phyloP scores from a whole-genome alignment of 176 grass and related monocot genomes.

The Saccharum officinarum region DNA sequence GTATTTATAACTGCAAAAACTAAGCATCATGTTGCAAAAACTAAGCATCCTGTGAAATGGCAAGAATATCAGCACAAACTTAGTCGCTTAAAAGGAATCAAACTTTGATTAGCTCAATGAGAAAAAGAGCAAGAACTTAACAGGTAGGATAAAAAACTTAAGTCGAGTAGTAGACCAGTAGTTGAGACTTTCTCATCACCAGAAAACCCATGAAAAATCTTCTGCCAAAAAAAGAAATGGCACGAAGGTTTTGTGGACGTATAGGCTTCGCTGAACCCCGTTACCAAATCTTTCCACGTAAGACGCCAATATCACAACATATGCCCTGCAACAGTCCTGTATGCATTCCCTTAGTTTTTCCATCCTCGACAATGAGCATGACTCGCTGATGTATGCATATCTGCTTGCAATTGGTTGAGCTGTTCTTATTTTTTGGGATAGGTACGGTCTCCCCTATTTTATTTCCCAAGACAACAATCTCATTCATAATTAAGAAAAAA shows the following conservation, averaged over 20 bases:
- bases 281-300: too few species aligned
- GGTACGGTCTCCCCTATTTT: background rate
- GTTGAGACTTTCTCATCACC: too few species aligned
- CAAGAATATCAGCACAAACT: background rate
- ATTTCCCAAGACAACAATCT: too few species aligned
- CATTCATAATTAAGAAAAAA: background rate
- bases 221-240: too few species aligned
- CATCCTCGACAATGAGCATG: background rate
- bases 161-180: background rate
- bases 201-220: too few species aligned
- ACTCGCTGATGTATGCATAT: background rate
- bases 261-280: too few species aligned
- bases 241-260: too few species aligned
- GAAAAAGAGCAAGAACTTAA: background rate
- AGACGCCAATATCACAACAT: background rate
- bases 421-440: background rate
- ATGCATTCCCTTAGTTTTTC: background rate
- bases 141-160: background rate
- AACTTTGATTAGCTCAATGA: background rate
- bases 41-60: background rate
- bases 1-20: background rate
- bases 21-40: background rate
- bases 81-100: background rate
- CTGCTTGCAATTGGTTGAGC: background rate
- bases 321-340: background rate